Conservation (phyloP, 371 early-diverging fungal species). For the Coemansia sp. region DNA sequence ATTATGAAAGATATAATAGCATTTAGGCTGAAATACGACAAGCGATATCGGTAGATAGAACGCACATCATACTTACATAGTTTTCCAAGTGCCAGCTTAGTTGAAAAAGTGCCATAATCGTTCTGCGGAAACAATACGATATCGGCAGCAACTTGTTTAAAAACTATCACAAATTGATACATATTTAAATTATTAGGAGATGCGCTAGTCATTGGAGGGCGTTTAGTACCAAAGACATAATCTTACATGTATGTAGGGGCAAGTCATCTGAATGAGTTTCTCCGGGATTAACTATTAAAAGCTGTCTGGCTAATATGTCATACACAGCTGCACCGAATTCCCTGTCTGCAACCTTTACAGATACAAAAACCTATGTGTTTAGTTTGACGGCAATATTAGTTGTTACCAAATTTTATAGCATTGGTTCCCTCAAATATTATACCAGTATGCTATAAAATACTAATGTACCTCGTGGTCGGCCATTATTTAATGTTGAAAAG, state of each 20-base stretch:
- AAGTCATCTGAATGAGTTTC: background rate
- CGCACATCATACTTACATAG: slow-evolving; percentile 3
- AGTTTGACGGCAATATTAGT: background rate
- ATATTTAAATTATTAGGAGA: background rate
- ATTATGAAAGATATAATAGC: background rate
- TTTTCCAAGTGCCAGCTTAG: slow-evolving; percentile 12
- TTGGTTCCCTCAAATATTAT: too few relatives aligned
- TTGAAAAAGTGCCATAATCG: background rate
- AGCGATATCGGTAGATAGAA: background rate
- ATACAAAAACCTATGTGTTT: slow-evolving; percentile 15
- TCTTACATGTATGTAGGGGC: slow-evolving; percentile 4
- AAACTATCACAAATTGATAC: slow-evolving; percentile 9
- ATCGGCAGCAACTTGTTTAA: slow-evolving; percentile 11
- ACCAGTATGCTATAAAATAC: background rate
- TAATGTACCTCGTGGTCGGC: slow-evolving; percentile 2
- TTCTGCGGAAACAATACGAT: slow-evolving; percentile 12
- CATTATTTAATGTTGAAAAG: background rate
- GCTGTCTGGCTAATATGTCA: slow-evolving; percentile 10
- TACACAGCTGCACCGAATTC: slow-evolving; percentile 30
- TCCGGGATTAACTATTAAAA: background rate
- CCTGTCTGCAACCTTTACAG: slow-evolving; percentile 4
- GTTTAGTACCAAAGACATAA: background rate
- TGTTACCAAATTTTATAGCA: too few relatives aligned
- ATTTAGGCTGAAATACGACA: background rate
- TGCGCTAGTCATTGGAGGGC: too few relatives aligned